phyloP scores from a whole-genome alignment of 2,329 filamentous ascomycete genomes.

The Aspergillus tubingensis region DNA sequence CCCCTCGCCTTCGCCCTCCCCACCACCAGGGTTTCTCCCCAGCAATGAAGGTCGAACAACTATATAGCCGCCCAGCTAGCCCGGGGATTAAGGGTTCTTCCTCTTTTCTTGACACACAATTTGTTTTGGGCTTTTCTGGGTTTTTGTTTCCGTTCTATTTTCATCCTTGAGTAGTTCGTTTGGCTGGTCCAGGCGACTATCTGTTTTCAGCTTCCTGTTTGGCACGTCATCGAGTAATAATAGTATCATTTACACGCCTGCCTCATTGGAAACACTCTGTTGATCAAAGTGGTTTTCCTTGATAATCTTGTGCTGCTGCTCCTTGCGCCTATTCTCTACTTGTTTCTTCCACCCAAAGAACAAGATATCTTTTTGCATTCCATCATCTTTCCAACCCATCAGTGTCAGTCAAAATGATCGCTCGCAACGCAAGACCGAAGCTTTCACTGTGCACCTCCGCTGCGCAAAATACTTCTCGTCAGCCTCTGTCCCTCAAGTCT shows the following conservation, averaged over 20 bases:
- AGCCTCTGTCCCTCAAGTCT: constrained; percentile 47
- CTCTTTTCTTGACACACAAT: constrained; percentile 29
- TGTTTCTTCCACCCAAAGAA: not conserved
- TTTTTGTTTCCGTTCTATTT: constrained; percentile 36
- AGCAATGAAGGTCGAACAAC: constrained; percentile 3
- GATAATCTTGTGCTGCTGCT: constrained; percentile 8
- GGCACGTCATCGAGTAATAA: constrained; percentile 22
- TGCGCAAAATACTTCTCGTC: constrained; percentile 36
- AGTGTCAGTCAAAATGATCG: constrained; percentile 31
- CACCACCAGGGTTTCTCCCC: not conserved
- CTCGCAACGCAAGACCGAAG: constrained; percentile 46
- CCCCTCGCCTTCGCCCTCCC: constrained; percentile 3
- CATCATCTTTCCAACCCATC: constrained; percentile 7
- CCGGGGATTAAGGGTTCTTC: constrained; percentile 15
- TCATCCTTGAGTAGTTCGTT: constrained; percentile 34
- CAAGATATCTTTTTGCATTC: constrained; percentile 8
- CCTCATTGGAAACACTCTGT: constrained; percentile 33
- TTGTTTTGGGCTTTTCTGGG: constrained; percentile 37
- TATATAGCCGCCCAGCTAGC: constrained; percentile 39
- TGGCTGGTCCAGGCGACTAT: constrained; percentile 48
- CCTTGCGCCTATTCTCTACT: constrained; percentile 10
- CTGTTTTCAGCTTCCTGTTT: constrained; percentile 5
- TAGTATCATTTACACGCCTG: constrained; percentile 27
- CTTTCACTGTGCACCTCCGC: constrained; percentile 50
- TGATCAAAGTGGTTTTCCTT: constrained; percentile 34